A percentile compares a stretch with the other conserved stretches of the same genome.
These are phyloP conservation scores for Euryodendron excelsum DNA, from an alignment of 148 eudicot species.

Conservation along the genomic window DNA sequence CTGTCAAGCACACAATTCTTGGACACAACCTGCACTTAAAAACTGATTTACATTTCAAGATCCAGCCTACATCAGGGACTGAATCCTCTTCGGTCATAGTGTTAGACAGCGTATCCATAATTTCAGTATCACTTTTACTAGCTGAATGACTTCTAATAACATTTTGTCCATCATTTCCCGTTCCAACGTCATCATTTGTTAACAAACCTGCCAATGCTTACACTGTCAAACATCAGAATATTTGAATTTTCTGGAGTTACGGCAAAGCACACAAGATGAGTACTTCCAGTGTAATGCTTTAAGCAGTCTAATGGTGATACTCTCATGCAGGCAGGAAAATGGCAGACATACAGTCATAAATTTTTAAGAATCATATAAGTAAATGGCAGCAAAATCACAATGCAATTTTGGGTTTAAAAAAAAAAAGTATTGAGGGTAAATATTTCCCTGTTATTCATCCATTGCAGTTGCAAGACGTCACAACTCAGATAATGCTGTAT, in stretches of 20 bases:
- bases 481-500: not conserved
- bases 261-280: not conserved
- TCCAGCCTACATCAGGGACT: conserved; percentile 37
- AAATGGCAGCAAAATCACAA: not conserved
- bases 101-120: conserved; percentile 5
- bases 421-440: not conserved
- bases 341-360: no score
- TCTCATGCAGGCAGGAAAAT: not conserved
- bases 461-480: not conserved
- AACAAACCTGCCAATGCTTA: conserved; percentile 34
- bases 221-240: not conserved
- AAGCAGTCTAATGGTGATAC: not conserved
- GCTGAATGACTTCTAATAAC: conserved; percentile 13
- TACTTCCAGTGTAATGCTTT: not conserved
- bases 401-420: not conserved
- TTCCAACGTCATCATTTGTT: conserved; percentile 42
- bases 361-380: not conserved
- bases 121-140: conserved; percentile 23
- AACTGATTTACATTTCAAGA: conserved; percentile 75
- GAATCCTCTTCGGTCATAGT: conserved; percentile 29
- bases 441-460: not conserved
- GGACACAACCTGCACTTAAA: conserved; percentile 93
- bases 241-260: not conserved
- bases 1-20: conserved; percentile 81
- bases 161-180: conserved; percentile 29